A percentile compares a stretch with the other conserved stretches of the same genome.
Evolutionary conservation across 176 grass and related monocot species (phyloP).

Genomic region (Avena eriantha): DNA sequence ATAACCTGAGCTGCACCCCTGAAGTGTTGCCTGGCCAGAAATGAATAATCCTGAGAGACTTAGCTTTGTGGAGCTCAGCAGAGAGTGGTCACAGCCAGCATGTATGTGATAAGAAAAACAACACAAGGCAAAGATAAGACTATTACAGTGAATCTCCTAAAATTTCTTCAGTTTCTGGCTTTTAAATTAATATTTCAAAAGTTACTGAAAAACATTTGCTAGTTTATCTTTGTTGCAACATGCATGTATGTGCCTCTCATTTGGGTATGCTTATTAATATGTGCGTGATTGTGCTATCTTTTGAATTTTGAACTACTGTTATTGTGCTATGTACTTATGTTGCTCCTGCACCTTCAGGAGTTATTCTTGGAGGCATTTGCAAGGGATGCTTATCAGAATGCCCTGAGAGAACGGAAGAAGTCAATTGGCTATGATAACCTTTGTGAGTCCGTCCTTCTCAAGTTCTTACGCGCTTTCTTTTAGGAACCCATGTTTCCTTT

Average conservation of each 20-base stretch:
- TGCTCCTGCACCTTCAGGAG: constrained; percentile 60
- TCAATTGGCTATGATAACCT: constrained; percentile 72
- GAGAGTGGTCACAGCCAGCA: background rate
- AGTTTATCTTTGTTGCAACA: background rate
- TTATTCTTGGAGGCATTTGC: constrained; percentile 87
- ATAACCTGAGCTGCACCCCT: background rate
- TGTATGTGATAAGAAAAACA: background rate
- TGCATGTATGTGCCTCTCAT: constrained; percentile 9
- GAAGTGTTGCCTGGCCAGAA: background rate
- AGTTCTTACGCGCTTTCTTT: background rate
- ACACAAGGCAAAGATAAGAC: constrained; percentile 1
- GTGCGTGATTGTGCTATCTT: background rate
- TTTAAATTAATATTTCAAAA: background rate
- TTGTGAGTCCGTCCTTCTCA: constrained; percentile 56
- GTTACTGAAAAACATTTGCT: background rate
- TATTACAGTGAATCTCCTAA: background rate
- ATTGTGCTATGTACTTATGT: background rate
- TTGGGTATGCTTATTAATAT: background rate
- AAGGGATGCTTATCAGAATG: constrained; percentile 58
- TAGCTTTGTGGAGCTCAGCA: background rate
- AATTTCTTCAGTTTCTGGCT: background rate
- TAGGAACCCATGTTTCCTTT: background rate
- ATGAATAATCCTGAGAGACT: background rate
- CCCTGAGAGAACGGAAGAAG: constrained; percentile 67
- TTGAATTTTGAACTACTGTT: constrained; percentile 6